These are phyloP conservation scores for Solanum tarapatanum DNA, from an alignment of 257 asterid species.

Conservation along the genomic window DNA sequence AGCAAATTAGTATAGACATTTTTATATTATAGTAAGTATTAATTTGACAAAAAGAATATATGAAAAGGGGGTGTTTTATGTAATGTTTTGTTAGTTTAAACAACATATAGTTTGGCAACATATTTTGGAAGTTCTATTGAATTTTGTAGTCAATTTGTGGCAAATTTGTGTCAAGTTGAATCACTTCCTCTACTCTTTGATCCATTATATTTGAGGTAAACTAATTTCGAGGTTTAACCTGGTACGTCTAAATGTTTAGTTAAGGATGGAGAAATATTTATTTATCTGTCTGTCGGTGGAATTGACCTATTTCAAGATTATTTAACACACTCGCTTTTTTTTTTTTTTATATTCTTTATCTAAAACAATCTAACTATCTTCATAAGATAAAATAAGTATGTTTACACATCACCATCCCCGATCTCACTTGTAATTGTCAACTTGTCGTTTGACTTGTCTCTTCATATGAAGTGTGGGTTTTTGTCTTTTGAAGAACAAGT, in stretches of 20 bases:
- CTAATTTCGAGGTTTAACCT: too few species aligned
- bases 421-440: background rate
- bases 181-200: background rate
- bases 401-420: background rate
- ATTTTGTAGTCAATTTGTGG: background rate
- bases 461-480: background rate
- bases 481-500: background rate
- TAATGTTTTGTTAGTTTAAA: background rate
- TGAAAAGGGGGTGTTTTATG: background rate
- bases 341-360: background rate
- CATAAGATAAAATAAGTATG: too few species aligned
- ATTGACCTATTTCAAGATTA: background rate
- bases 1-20: conserved; percentile 13
- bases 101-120: background rate
- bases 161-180: background rate
- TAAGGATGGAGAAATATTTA: too few species aligned
- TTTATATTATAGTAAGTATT: background rate
- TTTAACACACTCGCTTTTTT: rapidly evolving
- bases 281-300: rapidly evolving
- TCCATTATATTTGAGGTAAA: background rate
- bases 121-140: background rate
- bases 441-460: background rate
- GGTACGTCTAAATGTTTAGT: too few species aligned
- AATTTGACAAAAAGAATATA: background rate
- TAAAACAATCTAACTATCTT: too few species aligned